Percentiles rank a stretch among this genome's conserved stretches.
Conservation (phyloP, 2,329 filamentous ascomycete genomes). For the Kalmusia sp. region DNA sequence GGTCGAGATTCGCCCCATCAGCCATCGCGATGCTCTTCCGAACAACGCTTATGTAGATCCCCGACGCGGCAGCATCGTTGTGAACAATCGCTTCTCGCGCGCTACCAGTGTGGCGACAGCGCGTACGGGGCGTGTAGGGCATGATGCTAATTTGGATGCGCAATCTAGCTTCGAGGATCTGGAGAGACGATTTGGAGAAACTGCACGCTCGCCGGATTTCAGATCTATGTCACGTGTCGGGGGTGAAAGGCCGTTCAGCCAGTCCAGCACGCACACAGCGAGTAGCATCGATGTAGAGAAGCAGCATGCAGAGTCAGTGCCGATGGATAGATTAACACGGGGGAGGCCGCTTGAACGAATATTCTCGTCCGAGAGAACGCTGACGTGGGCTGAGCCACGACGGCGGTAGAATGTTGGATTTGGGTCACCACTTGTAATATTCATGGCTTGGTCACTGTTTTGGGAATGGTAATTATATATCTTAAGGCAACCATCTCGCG, state of each 20-base stretch:
- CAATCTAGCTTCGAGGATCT: background rate
- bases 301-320: no score
- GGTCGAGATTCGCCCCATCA: slow-evolving; percentile 48
- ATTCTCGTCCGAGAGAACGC: no score
- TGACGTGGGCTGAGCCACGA: no score
- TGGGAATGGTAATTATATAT: no score
- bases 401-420: no score
- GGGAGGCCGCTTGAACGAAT: no score
- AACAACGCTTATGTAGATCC: slow-evolving; percentile 50
- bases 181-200: background rate
- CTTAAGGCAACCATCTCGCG: no score
- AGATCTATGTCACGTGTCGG: background rate
- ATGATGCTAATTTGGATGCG: background rate
- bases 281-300: background rate
- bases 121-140: background rate
- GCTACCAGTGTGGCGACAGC: background rate
- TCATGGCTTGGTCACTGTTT: no score
- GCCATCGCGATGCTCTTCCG: slow-evolving; percentile 45
- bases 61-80: slow-evolving; percentile 42
- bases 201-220: background rate
- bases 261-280: background rate
- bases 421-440: no score
- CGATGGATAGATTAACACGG: no score
- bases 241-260: background rate
- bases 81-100: slow-evolving; percentile 57